phyloP scores from a whole-genome alignment of 1,139 yeast genomes.

The Pichiaceae sp. region DNA sequence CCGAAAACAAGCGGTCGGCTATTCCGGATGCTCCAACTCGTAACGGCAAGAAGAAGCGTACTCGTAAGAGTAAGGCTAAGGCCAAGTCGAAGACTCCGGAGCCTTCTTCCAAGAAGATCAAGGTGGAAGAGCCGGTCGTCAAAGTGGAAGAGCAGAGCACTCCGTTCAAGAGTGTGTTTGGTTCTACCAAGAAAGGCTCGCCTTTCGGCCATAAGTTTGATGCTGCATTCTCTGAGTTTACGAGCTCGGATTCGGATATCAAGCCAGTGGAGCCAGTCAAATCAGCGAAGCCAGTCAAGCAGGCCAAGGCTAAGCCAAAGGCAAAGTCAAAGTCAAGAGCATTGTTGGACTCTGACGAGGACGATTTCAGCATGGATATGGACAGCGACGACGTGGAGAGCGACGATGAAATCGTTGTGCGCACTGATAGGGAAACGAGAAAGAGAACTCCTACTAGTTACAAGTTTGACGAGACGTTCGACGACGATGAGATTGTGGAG shows the following conservation, averaged over 20 bases:
- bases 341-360: conserved; percentile 2
- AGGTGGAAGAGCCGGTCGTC: background rate
- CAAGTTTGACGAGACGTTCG: conserved; percentile 9
- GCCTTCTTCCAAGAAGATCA: conserved; percentile 2
- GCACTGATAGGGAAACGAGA: conserved; percentile 8
- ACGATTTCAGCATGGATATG: conserved; percentile 1
- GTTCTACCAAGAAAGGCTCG: conserved; percentile 7
- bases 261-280: conserved; percentile 1
- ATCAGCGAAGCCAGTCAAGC: conserved; percentile 1
- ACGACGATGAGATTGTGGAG: conserved; percentile 6
- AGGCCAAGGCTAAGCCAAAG: conserved; percentile 3
- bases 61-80: conserved; percentile 3
- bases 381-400: conserved; percentile 11
- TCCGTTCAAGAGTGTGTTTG: conserved; percentile 18
- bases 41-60: conserved; percentile 14
- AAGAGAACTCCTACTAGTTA: conserved; percentile 6
- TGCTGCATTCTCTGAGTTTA: conserved; percentile 17
- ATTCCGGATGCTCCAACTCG: conserved; percentile 9
- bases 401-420: conserved; percentile 9
- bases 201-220: conserved; percentile 16
- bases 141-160: conserved; percentile 6
- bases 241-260: conserved; percentile 1
- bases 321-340: background rate
- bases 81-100: conserved; percentile 1
- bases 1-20: conserved; percentile 26